A percentile compares a stretch with the other conserved stretches of the same genome.
Evolutionary conservation across 2,329 filamentous ascomycete species (phyloP).

Genomic region (Diaporthe caulivora): DNA sequence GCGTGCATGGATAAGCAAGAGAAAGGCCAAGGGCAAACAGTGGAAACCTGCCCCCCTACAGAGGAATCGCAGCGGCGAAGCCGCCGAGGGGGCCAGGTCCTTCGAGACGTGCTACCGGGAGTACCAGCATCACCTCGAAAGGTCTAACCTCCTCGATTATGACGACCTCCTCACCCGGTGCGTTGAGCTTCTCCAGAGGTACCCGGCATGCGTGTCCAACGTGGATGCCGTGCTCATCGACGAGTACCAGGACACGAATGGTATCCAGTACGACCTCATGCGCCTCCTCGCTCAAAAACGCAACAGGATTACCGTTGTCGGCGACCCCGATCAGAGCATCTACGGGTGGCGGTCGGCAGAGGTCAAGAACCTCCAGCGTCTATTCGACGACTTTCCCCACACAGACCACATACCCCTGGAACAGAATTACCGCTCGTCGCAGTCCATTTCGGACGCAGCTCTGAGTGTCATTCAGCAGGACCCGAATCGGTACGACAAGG

Average conservation of each 20-base stretch:
- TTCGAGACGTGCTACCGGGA: slow-evolving; percentile 77
- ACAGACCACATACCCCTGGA: slow-evolving; percentile 88
- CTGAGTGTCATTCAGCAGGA: slow-evolving; percentile 94
- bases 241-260: slow-evolving; percentile 97
- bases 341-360: slow-evolving; percentile 97
- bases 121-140: slow-evolving; percentile 81
- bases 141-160: slow-evolving; percentile 90
- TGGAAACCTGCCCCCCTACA: slow-evolving; percentile 44
- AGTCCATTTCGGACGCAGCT: slow-evolving; percentile 83
- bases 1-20: slow-evolving; percentile 81
- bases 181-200: slow-evolving; percentile 78
- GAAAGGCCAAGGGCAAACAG: slow-evolving; percentile 68
- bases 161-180: slow-evolving; percentile 91
- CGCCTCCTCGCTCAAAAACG: slow-evolving; percentile 80
- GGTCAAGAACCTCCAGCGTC: slow-evolving; percentile 84
- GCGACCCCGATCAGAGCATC: slow-evolving; percentile 97
- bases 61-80: slow-evolving; percentile 54
- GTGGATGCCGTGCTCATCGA: slow-evolving; percentile 94
- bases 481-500: slow-evolving; percentile 81
- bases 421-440: slow-evolving; percentile 94
- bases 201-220: slow-evolving; percentile 87
- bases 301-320: slow-evolving; percentile 90
- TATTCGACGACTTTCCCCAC: slow-evolving; percentile 81
- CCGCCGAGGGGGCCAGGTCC: slow-evolving; percentile 60
- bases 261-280: slow-evolving; percentile 96